Percentiles rank a stretch among this genome's conserved stretches.
Conservation (phyloP, 2,329 filamentous ascomycete genomes). For the Aspergillus ibericus region DNA sequence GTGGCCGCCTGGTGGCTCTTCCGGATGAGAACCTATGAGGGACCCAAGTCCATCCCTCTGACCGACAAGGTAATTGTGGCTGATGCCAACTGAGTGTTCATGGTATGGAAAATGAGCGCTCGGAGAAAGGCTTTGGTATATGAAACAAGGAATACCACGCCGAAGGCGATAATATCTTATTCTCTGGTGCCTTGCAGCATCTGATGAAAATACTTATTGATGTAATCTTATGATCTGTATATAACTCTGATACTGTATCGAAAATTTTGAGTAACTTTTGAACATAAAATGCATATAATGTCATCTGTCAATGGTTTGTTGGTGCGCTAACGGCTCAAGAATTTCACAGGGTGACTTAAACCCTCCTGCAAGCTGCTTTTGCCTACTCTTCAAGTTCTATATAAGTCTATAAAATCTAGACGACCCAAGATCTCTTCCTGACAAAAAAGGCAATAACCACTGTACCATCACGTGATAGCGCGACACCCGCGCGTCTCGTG, state of each 20-base stretch:
- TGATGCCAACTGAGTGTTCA: constrained; percentile 28
- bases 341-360: too few species aligned
- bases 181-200: neutral
- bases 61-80: constrained; percentile 34
- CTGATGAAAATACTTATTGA: neutral
- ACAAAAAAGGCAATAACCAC: neutral
- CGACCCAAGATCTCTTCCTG: neutral
- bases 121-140: neutral
- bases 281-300: too few species aligned
- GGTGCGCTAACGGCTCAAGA: too few species aligned
- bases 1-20: constrained; percentile 49
- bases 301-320: too few species aligned
- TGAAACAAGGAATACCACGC: neutral
- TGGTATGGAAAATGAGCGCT: neutral
- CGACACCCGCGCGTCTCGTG: constrained; percentile 3
- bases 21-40: constrained; percentile 34
- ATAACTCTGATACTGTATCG: neutral
- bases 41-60: constrained; percentile 38
- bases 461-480: neutral
- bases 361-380: too few species aligned
- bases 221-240: neutral
- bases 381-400: too few species aligned
- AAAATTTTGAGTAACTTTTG: too few species aligned
- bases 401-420: too few species aligned
- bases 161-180: neutral